phyloP scores from a whole-genome alignment of 2,329 filamentous ascomycete genomes.

The Bipolaris sorokiniana region DNA sequence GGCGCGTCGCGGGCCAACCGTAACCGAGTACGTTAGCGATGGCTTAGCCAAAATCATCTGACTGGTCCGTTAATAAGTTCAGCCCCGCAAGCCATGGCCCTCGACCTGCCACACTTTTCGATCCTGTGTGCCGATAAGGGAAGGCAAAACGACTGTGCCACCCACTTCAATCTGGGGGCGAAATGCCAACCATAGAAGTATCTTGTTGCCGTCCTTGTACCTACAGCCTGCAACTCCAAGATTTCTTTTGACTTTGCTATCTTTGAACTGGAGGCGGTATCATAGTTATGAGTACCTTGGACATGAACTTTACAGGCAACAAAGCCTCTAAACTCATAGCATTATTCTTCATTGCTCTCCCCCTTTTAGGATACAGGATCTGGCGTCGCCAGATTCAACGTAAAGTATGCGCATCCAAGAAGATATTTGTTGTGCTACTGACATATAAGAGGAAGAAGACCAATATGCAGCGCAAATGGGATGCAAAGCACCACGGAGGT shows the following conservation, averaged over 20 bases:
- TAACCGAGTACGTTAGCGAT: not conserved
- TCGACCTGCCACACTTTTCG: not conserved
- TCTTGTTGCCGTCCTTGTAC: not conserved
- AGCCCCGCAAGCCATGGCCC: not conserved
- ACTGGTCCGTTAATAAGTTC: not conserved
- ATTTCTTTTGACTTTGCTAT: not conserved
- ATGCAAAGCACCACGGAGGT: slow-evolving; percentile 10
- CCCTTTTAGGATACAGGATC: not conserved
- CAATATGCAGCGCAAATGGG: slow-evolving; percentile 6
- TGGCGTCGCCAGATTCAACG: not conserved
- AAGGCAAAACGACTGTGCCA: not conserved
- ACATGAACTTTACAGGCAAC: not conserved
- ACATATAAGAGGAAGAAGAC: slow-evolving; percentile 2
- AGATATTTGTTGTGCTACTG: not conserved
- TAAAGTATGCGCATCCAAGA: not conserved
- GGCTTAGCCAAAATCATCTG: not conserved
- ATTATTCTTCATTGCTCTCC: not conserved
- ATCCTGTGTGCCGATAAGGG: not conserved
- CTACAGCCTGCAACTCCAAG: not conserved
- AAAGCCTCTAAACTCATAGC: not conserved
- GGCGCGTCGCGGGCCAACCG: slow-evolving; percentile 2
- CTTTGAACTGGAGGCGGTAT: not conserved
- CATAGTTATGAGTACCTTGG: not conserved
- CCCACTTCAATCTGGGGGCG: not conserved
- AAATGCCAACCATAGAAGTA: not conserved